A percentile compares a stretch with the other conserved stretches of the same genome.
Evolutionary conservation across 768 basidiomycete species (phyloP).

Genomic region (Kwoniella mangroviensis): DNA sequence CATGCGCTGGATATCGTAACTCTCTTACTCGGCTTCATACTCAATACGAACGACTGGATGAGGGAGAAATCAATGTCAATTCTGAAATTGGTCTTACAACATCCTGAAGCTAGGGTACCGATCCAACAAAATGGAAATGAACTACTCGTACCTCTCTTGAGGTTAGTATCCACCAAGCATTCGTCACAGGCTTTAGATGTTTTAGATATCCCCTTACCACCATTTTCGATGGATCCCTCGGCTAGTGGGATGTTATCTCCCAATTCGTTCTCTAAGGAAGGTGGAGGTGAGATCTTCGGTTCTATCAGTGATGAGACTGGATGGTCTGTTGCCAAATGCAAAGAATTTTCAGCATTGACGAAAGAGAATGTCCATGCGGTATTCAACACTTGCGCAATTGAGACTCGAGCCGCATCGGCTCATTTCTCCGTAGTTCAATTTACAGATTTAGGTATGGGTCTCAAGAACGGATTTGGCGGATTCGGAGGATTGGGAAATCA

Average conservation of each 20-base stretch:
- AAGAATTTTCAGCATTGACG: constrained; percentile 67
- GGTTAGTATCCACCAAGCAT: constrained; percentile 84
- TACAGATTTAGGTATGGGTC: constrained; percentile 58
- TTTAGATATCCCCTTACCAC: constrained; percentile 75
- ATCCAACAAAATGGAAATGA: constrained; percentile 79
- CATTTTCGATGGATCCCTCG: constrained; percentile 8
- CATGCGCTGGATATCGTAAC: constrained; percentile 77
- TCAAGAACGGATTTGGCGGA: constrained; percentile 43
- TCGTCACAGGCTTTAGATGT: constrained; percentile 86
- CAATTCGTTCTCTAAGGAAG: constrained; percentile 51
- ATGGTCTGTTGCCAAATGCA: constrained; percentile 79
- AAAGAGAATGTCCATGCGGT: constrained; percentile 80
- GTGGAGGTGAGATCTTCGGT: constrained; percentile 75
- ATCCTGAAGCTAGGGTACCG: constrained; percentile 75
- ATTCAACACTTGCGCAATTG: constrained; percentile 76
- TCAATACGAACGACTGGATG: constrained; percentile 82
- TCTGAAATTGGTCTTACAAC: constrained; percentile 84
- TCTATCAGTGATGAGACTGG: constrained; percentile 74
- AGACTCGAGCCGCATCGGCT: constrained; percentile 74
- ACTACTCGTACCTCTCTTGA: constrained; percentile 84
- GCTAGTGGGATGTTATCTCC: constrained; percentile 11
- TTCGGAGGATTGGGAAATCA: constrained; percentile 51
- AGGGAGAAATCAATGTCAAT: constrained; percentile 82
- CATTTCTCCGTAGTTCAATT: constrained; percentile 55
- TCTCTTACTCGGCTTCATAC: constrained; percentile 79